Evolutionary conservation across 2,329 filamentous ascomycete genomes (phyloP).

Genomic region (Iodosphaeria phyllophila): DNA sequence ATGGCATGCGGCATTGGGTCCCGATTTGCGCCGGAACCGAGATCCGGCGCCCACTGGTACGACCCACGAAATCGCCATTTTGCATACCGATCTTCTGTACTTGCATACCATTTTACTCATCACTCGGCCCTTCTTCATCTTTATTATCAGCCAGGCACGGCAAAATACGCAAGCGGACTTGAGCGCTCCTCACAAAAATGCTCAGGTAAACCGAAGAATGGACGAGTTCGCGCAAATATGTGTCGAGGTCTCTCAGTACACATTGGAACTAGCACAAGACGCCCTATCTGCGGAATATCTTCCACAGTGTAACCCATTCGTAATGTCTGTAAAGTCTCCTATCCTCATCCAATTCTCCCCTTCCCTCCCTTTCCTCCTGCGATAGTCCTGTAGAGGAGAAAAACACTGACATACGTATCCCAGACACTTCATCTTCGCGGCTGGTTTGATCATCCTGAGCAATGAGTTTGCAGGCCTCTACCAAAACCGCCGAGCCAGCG

Average conservation of each 20-base stretch:
- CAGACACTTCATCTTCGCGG: conserved; percentile 38
- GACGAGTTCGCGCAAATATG: conserved; percentile 30
- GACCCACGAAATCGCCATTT: conserved; percentile 35
- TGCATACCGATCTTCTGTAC: conserved; percentile 43
- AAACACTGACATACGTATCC: background rate
- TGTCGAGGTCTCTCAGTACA: conserved; percentile 28
- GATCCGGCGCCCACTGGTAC: too few species aligned
- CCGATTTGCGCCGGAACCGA: conserved; percentile 22
- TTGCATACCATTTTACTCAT: conserved; percentile 44
- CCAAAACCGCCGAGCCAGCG: conserved; percentile 20
- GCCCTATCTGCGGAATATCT: conserved; percentile 25
- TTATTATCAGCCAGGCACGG: conserved; percentile 26
- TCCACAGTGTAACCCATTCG: conserved; percentile 32
- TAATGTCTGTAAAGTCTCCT: conserved; percentile 1
- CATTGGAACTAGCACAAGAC: conserved; percentile 25
- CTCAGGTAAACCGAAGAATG: conserved; percentile 16
- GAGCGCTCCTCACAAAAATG: conserved; percentile 10
- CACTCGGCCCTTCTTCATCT: conserved; percentile 44
- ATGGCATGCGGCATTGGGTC: conserved; percentile 29
- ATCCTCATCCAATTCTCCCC: conserved; percentile 4
- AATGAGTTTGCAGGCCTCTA: conserved; percentile 36
- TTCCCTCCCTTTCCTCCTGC: background rate
- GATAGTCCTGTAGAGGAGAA: background rate
- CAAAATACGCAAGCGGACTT: conserved; percentile 9
- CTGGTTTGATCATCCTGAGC: conserved; percentile 32